A percentile compares a stretch with the other conserved stretches of the same genome.
phyloP scores from a whole-genome alignment of 1,139 yeast genomes.

The Nakaseomyces delphensis region DNA sequence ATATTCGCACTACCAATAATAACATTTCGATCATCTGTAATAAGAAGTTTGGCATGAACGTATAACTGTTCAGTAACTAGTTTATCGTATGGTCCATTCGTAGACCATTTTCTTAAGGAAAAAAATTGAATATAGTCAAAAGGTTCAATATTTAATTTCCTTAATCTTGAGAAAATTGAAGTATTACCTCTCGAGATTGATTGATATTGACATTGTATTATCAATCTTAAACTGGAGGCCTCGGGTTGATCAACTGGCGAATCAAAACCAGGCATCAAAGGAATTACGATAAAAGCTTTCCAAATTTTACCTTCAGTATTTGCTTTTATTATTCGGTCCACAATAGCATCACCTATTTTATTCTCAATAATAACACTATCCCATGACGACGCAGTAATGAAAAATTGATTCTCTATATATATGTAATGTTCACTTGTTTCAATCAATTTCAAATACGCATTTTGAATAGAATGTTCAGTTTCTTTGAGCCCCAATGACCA shows the following conservation, averaged over 20 bases:
- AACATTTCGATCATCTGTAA: conserved; percentile 90
- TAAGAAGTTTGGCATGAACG: conserved; percentile 84
- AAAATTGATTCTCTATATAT: conserved; percentile 91
- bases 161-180: conserved; percentile 79
- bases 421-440: conserved; percentile 90
- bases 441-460: conserved; percentile 82
- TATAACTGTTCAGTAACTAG: conserved; percentile 86
- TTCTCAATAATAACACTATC: conserved; percentile 84
- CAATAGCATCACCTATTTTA: conserved; percentile 91
- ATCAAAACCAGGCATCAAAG: conserved; percentile 96
- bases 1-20: conserved; percentile 95
- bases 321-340: conserved; percentile 86
- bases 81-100: conserved; percentile 66
- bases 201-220: conserved; percentile 94
- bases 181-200: conserved; percentile 85
- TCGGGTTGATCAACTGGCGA: conserved; percentile 89
- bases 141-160: conserved; percentile 75
- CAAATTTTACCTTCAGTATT: conserved; percentile 67
- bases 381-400: conserved; percentile 76
- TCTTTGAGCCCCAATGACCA: conserved; percentile 90
- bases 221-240: conserved; percentile 87
- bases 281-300: conserved; percentile 87
- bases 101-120: conserved; percentile 92
- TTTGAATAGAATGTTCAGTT: conserved; percentile 84
- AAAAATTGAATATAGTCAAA: conserved; percentile 86